phyloP scores from a whole-genome alignment of 805 yeast genomes.

The Candida caryicola region DNA sequence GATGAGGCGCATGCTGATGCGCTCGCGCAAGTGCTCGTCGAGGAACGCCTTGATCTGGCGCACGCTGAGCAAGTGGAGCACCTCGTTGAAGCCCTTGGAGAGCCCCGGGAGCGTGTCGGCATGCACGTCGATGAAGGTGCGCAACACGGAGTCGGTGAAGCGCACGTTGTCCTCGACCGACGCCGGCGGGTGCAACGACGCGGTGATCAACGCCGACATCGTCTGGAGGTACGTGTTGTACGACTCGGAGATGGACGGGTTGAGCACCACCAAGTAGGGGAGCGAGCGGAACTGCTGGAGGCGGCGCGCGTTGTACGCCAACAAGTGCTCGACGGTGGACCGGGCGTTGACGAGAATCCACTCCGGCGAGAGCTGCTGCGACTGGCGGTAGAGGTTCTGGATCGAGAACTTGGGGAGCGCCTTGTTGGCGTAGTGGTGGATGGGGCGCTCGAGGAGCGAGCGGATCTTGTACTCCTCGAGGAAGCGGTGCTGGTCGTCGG shows the following conservation, averaged over 20 bases:
- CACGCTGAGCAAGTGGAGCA: slow-evolving; percentile 43
- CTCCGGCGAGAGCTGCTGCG: slow-evolving; percentile 36
- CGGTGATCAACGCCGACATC: slow-evolving; percentile 40
- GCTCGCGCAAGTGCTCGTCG: slow-evolving; percentile 73
- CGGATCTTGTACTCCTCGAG: slow-evolving; percentile 55
- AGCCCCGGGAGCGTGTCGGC: slow-evolving; percentile 79
- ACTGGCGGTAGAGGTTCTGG: slow-evolving; percentile 45
- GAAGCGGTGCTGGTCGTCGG: slow-evolving; percentile 33
- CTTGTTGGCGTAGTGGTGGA: slow-evolving; percentile 52
- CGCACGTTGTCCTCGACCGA: slow-evolving; percentile 52
- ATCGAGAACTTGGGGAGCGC: slow-evolving; percentile 54
- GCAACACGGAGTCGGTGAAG: slow-evolving; percentile 50
- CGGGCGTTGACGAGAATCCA: slow-evolving; percentile 44
- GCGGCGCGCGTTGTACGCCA: slow-evolving; percentile 68
- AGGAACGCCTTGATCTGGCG: slow-evolving; percentile 59
- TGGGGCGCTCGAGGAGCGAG: slow-evolving; percentile 55
- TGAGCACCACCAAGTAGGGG: slow-evolving; percentile 81
- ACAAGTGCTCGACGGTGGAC: slow-evolving; percentile 54
- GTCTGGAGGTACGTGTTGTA: slow-evolving; percentile 73
- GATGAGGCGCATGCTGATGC: slow-evolving; percentile 81
- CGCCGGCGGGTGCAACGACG: slow-evolving; percentile 36
- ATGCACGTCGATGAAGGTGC: slow-evolving; percentile 67
- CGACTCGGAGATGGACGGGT: slow-evolving; percentile 80
- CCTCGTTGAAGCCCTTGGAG: slow-evolving; percentile 80
- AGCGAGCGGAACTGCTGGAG: slow-evolving; percentile 65